Percentiles rank a stretch among this genome's conserved stretches.
These are phyloP conservation scores for Talaromyces sp. DNA, from an alignment of 2,329 filamentous ascomycete genomes.

Conservation along the genomic window DNA sequence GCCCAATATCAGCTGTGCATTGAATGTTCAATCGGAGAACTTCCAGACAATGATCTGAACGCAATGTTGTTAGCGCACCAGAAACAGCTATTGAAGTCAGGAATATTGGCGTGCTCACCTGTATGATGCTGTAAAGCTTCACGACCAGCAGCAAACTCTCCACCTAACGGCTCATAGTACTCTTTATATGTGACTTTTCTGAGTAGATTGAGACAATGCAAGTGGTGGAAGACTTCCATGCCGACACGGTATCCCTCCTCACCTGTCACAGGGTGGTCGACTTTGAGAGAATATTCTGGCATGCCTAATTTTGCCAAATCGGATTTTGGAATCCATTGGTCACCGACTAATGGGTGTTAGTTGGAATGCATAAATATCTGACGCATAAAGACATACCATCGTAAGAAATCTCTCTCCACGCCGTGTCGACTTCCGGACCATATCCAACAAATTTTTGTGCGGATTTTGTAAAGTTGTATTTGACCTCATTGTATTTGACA, in stretches of 20 bases:
- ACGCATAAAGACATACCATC: neutral
- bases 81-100: neutral
- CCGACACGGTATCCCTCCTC: conserved; percentile 15
- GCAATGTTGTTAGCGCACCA: too few species aligned
- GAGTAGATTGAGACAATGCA: conserved; percentile 15
- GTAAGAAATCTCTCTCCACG: conserved; percentile 16
- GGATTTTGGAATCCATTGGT: conserved; percentile 14
- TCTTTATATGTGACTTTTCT: conserved; percentile 13
- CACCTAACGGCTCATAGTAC: conserved; percentile 14
- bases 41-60: conserved; percentile 12
- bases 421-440: conserved; percentile 11
- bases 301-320: conserved; percentile 1
- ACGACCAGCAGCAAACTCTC: conserved; percentile 7
- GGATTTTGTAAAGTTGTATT: conserved; percentile 12
- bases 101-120: neutral
- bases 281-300: conserved; percentile 9
- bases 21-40: conserved; percentile 8
- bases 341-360: neutral
- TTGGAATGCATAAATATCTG: neutral
- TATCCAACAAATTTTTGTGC: conserved; percentile 3
- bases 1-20: conserved; percentile 11
- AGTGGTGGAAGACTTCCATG: conserved; percentile 15
- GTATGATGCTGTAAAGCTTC: conserved; percentile 14
- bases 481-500: conserved; percentile 6
- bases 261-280: conserved; percentile 7